These are phyloP conservation scores for Haberlea rhodopensis DNA, from an alignment of 257 asterid genomes.

Conservation along the genomic window DNA sequence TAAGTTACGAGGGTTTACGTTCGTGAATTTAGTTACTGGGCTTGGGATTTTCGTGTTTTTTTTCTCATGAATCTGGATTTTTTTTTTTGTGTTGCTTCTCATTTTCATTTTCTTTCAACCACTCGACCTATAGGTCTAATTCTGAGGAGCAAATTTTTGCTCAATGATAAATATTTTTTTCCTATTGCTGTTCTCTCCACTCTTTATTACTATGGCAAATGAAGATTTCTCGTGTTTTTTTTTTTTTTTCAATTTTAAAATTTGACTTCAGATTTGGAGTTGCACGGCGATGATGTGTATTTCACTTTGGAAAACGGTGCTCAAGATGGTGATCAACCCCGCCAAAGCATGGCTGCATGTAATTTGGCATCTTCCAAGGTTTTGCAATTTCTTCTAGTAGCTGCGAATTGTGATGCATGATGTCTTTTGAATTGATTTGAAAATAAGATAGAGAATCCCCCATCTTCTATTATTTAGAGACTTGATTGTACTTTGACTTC, in stretches of 20 bases:
- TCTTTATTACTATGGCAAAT: background rate
- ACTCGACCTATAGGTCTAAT: background rate
- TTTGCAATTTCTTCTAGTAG: conserved; percentile 8
- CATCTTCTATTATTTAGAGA: background rate
- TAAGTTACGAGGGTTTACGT: background rate
- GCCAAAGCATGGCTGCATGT: conserved; percentile 33
- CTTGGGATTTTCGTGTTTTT: too few species aligned
- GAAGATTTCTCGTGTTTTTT: background rate
- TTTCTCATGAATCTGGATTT: background rate
- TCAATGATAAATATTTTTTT: background rate
- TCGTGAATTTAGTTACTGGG: conserved; percentile 11
- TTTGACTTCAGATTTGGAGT: conserved; percentile 66
- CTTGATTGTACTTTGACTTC: background rate
- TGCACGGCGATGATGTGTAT: conserved; percentile 93
- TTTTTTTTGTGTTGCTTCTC: background rate
- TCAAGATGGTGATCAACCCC: conserved; percentile 55
- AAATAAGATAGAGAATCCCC: conserved; percentile 2
- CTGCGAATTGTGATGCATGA: conserved; percentile 8
- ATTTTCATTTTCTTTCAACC: background rate
- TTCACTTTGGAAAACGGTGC: conserved; percentile 70
- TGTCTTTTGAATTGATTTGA: conserved; percentile 15
- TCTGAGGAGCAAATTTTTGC: background rate
- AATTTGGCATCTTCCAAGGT: conserved; percentile 63
- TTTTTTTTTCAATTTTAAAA: background rate
- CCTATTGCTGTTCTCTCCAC: background rate